Evolutionary conservation across 2,329 filamentous ascomycete genomes (phyloP), one percentile per base, ranked within the genome.

Genomic region (Trichophyton mentagrophytes): DNA sequence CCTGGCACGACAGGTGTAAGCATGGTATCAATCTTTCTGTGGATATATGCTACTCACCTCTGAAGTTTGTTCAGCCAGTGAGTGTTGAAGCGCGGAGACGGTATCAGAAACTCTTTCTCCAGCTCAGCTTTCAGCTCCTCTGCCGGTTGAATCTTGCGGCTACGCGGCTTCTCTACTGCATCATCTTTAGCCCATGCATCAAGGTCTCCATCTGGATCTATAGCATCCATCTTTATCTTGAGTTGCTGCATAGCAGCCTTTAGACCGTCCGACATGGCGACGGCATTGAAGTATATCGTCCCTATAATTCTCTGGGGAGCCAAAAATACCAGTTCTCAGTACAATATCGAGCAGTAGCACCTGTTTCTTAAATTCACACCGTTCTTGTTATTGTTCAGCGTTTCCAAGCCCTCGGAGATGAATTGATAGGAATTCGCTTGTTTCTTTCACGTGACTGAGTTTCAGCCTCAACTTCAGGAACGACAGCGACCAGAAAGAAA

Each of bases 1-100:
- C 66, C 79, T 57, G 30, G 9, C 20, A 30, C 55, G 40, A 49
- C 30, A 57, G 30, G 7, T 30, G 8, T 44, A 60, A 42, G 38
- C n/a, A 59, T 47, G 20, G 27, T 20, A 57, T 66, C 63, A 63
- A 60, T 42, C 25, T 22, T 11, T 51, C 30, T 30, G n/a, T 25
- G 46, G n/a, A 51, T 44, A 57, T 44, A 38, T 47, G 11, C 22
- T 25, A 22, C n/a, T 60, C 44, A 58, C 47, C 67, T 89, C 74
- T 99, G 93, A 49, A 97, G 76, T 60, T 83, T 82, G 72, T 96
- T 90, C 62, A 99, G 82, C 90, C 93, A 97, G 69, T 87, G 85
- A 3, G 83, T 78, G 38, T 86, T 90, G 76, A 99, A 96, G 1
- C 82, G 81, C 3, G 85, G 81, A 1, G 89, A 89, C 0, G 93